Evolutionary conservation across 192 early-diverging fungal genomes (phyloP).

Genomic region (Coemansia aciculifera): DNA sequence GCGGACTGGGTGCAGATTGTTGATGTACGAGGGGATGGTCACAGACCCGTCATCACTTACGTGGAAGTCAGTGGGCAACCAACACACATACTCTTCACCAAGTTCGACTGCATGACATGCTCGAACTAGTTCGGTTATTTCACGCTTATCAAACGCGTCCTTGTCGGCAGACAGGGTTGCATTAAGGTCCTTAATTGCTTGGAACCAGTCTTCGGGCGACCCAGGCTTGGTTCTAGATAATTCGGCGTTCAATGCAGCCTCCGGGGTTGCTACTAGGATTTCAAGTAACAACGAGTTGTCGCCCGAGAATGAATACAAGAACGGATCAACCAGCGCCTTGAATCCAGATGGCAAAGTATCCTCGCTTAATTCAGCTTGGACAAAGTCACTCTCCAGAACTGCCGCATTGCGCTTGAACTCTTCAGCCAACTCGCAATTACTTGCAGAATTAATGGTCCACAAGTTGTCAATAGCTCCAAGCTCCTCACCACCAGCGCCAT

Average conservation of each 20-base stretch:
- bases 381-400: not conserved
- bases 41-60: slow-evolving; percentile 44
- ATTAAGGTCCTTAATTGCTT: not conserved
- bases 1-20: slow-evolving; percentile 59
- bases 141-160: not conserved
- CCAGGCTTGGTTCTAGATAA: not conserved
- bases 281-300: not conserved
- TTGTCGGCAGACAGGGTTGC: not conserved
- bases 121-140: slow-evolving; percentile 11
- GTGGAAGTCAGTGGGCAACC: slow-evolving; percentile 63
- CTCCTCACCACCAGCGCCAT: slow-evolving; percentile 15
- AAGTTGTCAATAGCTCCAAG: slow-evolving; percentile 41
- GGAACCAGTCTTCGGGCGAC: not conserved
- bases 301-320: not conserved
- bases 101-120: not conserved
- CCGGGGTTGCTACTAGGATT: not conserved
- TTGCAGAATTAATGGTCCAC: not conserved
- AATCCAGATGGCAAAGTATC: not conserved
- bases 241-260: not conserved
- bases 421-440: not conserved
- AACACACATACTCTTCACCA: slow-evolving; percentile 16
- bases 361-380: not conserved
- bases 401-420: not conserved
- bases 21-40: slow-evolving; percentile 61
- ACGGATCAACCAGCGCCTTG: not conserved